Evolutionary conservation across 2,329 filamentous ascomycete species (phyloP).

Genomic region (Juglanconis juglandina): DNA sequence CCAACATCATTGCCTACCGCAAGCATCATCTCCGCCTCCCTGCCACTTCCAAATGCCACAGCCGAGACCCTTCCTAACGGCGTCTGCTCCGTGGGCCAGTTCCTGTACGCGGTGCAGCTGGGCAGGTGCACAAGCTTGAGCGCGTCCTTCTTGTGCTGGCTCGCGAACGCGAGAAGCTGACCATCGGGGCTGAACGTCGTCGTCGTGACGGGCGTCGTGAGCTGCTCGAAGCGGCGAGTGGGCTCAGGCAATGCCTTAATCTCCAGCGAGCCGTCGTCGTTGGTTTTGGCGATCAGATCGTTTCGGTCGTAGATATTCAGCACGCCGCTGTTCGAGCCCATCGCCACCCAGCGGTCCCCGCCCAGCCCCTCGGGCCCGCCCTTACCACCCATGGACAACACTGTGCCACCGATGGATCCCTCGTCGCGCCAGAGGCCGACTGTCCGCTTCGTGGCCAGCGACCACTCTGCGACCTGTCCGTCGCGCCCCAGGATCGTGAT

Average conservation of each 20-base stretch:
- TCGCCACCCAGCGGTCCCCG: constrained; percentile 81
- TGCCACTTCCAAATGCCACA: constrained; percentile 64
- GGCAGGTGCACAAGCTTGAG: constrained; percentile 85
- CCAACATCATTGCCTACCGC: constrained; percentile 87
- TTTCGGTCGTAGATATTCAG: constrained; percentile 90
- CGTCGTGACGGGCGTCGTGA: constrained; percentile 79
- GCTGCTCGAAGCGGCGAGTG: constrained; percentile 71
- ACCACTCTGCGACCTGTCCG: constrained; percentile 89
- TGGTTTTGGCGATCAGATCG: constrained; percentile 48
- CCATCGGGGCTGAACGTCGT: constrained; percentile 83
- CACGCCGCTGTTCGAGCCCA: constrained; percentile 83
- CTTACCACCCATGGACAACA: constrained; percentile 72
- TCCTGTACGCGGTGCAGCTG: constrained; percentile 88
- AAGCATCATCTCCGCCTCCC: constrained; percentile 54
- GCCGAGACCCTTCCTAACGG: constrained; percentile 79
- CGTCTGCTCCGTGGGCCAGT: constrained; percentile 92
- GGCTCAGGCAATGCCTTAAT: constrained; percentile 70
- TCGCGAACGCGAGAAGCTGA: constrained; percentile 83
- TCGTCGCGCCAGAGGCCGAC: constrained; percentile 85
- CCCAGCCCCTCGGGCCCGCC: constrained; percentile 62
- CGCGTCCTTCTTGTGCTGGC: constrained; percentile 83
- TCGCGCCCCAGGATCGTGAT: constrained; percentile 80
- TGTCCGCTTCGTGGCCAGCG: constrained; percentile 63
- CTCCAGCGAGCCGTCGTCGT: constrained; percentile 33
- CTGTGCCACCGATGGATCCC: constrained; percentile 80